These are phyloP conservation scores for Saccharomycopsis fermentans DNA, from an alignment of 805 yeast species.

Conservation along the genomic window DNA sequence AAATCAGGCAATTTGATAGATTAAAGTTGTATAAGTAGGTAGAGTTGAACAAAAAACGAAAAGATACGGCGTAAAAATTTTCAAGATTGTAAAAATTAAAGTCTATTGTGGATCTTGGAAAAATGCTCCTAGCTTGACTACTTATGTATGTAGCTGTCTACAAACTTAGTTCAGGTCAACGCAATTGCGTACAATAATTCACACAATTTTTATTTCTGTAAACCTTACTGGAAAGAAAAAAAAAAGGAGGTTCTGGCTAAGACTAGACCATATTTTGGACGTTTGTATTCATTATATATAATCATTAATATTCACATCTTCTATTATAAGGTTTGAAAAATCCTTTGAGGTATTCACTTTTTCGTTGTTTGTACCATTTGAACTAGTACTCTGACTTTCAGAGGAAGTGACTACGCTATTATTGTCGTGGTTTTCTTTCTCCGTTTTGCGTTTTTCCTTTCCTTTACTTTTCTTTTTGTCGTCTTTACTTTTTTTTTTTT, in stretches of 20 bases:
- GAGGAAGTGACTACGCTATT: too few species aligned
- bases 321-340: constrained; percentile 5
- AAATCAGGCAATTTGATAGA: neutral
- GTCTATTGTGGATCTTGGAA: too few species aligned
- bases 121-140: too few species aligned
- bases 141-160: too few species aligned
- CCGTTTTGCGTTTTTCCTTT: constrained; percentile 12
- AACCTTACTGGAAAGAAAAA: neutral
- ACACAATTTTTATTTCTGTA: too few species aligned
- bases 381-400: neutral
- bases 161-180: too few species aligned
- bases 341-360: constrained; percentile 1
- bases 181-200: too few species aligned
- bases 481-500: constrained; percentile 10
- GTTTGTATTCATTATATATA: constrained; percentile 35
- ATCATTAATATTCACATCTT: constrained; percentile 11
- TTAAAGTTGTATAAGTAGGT: neutral
- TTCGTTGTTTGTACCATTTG: constrained; percentile 14
- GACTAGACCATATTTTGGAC: neutral
- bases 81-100: too few species aligned
- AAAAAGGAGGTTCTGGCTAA: neutral
- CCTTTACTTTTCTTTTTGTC: constrained; percentile 13
- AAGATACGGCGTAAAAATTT: too few species aligned
- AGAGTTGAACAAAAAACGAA: too few species aligned
- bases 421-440: neutral